Conservation (phyloP, 1,284 basidiomycete genomes). For the Papiliotrema nemorosa region DNA sequence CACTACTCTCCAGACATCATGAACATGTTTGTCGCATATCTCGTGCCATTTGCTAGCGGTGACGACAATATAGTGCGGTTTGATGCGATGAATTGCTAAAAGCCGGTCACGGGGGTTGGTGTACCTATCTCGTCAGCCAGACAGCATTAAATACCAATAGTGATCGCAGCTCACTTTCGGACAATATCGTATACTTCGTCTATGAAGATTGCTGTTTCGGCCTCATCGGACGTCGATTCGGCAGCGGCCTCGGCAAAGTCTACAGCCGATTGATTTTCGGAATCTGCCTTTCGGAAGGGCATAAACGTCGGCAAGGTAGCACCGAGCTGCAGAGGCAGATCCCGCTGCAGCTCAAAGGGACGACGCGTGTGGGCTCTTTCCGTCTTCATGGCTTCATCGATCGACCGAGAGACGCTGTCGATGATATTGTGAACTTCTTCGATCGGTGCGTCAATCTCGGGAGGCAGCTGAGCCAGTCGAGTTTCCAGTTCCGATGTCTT, state of each 20-base stretch:
- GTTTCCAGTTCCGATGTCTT: too few species aligned
- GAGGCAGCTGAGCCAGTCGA: slow-evolving; percentile 4
- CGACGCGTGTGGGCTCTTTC: background rate
- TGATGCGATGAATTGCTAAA: too few species aligned
- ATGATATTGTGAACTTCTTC: slow-evolving; percentile 10
- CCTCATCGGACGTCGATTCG: background rate
- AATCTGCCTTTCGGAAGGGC: slow-evolving; percentile 5
- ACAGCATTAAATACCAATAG: background rate
- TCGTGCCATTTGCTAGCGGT: too few species aligned
- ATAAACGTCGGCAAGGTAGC: slow-evolving; percentile 9
- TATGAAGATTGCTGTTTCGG: background rate
- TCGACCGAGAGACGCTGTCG: background rate
- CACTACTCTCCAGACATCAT: too few species aligned
- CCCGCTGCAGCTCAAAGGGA: slow-evolving; percentile 5
- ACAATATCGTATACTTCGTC: background rate
- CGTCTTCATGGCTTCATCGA: background rate
- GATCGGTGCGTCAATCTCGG: slow-evolving; percentile 9
- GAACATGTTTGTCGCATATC: too few species aligned
- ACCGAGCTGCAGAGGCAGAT: background rate
- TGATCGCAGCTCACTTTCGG: background rate
- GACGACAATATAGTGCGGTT: too few species aligned
- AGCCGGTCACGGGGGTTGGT: too few species aligned
- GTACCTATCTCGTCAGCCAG: background rate
- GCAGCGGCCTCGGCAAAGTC: background rate
- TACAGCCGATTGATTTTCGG: background rate